These are phyloP conservation scores for Trametes elegans DNA, from an alignment of 768 basidiomycete species.

Conservation along the genomic window DNA sequence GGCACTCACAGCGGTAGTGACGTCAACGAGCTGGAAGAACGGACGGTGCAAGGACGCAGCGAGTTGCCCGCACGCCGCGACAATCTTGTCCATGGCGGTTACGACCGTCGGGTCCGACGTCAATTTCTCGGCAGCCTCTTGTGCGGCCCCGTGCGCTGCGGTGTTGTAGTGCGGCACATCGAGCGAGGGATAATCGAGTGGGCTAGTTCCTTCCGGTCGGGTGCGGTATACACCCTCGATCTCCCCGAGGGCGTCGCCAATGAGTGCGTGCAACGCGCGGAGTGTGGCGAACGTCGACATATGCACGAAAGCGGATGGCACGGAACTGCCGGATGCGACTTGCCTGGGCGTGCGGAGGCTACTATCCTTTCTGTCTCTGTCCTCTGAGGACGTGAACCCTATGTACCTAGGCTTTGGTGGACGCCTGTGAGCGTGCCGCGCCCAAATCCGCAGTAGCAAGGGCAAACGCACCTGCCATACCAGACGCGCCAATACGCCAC, in stretches of 20 bases:
- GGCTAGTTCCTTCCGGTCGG: background rate
- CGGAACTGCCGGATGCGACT: background rate
- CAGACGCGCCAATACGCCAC: no score
- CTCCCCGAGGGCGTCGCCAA: conserved; percentile 65
- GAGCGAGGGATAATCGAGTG: conserved; percentile 12
- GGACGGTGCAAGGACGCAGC: conserved; percentile 21
- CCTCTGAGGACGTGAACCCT: background rate
- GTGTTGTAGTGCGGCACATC: conserved; percentile 14
- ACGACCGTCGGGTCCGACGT: conserved; percentile 20
- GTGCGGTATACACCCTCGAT: conserved; percentile 51
- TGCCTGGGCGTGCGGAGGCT: no score
- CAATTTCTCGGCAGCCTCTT: conserved; percentile 18
- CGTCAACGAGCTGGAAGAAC: conserved; percentile 64
- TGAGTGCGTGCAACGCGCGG: conserved; percentile 59
- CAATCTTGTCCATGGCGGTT: conserved; percentile 19
- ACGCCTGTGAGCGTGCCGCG: no score
- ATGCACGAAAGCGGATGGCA: background rate
- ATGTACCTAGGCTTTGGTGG: no score
- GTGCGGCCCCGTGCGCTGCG: background rate
- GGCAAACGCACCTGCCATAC: no score
- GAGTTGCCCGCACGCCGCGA: conserved; percentile 26
- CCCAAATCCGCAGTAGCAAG: no score
- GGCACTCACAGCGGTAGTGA: conserved; percentile 26
- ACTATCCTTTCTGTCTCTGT: background rate
- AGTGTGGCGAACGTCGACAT: conserved; percentile 58